Evolutionary conservation across 1,139 yeast genomes (phyloP).

Genomic region (Zhuliangozyma parablackwelliae): DNA sequence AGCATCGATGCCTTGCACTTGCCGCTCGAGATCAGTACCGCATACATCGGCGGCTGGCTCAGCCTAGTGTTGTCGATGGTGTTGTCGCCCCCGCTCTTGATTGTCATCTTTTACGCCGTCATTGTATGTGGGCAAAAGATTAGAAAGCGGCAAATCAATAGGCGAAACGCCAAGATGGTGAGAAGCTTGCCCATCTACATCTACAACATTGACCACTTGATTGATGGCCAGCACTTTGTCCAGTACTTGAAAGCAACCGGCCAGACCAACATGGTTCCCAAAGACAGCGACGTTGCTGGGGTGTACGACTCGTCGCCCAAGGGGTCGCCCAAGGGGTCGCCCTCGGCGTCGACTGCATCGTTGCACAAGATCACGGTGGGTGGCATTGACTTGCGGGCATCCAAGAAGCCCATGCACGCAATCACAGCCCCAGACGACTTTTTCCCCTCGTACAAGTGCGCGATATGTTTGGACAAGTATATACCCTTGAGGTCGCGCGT

Average conservation of each 20-base stretch:
- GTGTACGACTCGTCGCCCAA: slow-evolving; percentile 1
- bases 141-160: slow-evolving; percentile 24
- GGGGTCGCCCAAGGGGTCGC: slow-evolving; percentile 11
- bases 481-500: slow-evolving; percentile 35
- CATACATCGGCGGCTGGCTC: slow-evolving; percentile 38
- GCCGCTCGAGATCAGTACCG: slow-evolving; percentile 25
- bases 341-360: slow-evolving; percentile 17
- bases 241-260: slow-evolving; percentile 25
- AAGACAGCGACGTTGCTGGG: slow-evolving; percentile 6
- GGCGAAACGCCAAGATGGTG: slow-evolving; percentile 32
- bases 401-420: slow-evolving; percentile 18
- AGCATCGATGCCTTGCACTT: slow-evolving; percentile 10
- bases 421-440: slow-evolving; percentile 33
- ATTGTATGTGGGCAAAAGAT: slow-evolving; percentile 30
- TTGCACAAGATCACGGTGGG: slow-evolving; percentile 23
- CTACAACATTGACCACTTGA: slow-evolving; percentile 34
- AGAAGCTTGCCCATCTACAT: slow-evolving; percentile 36
- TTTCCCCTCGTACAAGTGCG: slow-evolving; percentile 40
- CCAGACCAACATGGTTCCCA: slow-evolving; percentile 14
- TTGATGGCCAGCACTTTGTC: slow-evolving; percentile 21
- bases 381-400: slow-evolving; percentile 27
- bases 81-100: slow-evolving; percentile 41
- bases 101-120: slow-evolving; percentile 30
- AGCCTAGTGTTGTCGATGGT: slow-evolving; percentile 38
- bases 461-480: slow-evolving; percentile 43